Base-by-base conservation (phyloP, 306 rosid species). In the Quercus glauca region DNA sequence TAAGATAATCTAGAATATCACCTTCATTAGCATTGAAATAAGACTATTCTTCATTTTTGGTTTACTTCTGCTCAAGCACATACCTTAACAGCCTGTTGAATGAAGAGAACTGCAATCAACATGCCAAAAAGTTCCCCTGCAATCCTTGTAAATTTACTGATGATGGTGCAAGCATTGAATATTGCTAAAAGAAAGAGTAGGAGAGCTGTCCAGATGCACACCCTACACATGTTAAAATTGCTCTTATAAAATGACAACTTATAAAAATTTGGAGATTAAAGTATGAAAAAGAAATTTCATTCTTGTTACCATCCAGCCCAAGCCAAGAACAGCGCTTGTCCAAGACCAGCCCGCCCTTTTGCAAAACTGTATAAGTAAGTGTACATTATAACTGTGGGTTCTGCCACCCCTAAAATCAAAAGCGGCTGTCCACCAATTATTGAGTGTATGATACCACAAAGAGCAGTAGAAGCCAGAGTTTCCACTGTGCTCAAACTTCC, bases 351-450 rank as follows among this genome's bases (percentile, higher is more conserved):
- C 72, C 78, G 87, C 45, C 83, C 78, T 84, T 89, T 89, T 69
- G 92, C 84, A 71, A 92, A 92, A 73, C 78, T 90, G 92, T 88
- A 92, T 83, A 94, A 68, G 55, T 92, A 94, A 0, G 82, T 92
- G 86, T 92, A 94, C 99, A 92, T 92, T 26, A 94, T 92, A 65
- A 91, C 89, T 3, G 99, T 94, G 4, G 99, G 99, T 65, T 94
- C 99, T 76, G 99, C 99, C 67, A 94, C 99, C 77, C 99, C 99
- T 3, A 94, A 49, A 29, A 94, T 78, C 76, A 92, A 63, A 49
- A 94, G 89, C 31, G 99, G 99, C 21, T 94, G 99, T 1, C 99
- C 97, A 23, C 97, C 99, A n/a, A 92, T 73, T 57, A 94, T 78
- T 53, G 99, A 90, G 79, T 94, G 99, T 71, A 94, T 91, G 71